Conservation (phyloP, 1,284 basidiomycete genomes). For the Ganoderma resinaceum region DNA sequence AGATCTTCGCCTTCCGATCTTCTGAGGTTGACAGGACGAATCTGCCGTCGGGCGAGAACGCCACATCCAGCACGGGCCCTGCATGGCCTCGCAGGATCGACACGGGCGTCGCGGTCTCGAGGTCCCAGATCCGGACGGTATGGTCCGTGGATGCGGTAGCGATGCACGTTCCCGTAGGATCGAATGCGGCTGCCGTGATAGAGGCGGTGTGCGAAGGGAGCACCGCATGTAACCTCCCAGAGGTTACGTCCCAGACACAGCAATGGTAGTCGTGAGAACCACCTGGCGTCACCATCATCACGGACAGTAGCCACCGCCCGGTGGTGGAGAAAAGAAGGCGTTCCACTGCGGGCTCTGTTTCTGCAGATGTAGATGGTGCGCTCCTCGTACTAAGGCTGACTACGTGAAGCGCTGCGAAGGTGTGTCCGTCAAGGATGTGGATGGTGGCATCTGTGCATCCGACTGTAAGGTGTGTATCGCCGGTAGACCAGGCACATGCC, state of each 20-base stretch:
- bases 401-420: not conserved
- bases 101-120: conserved; percentile 25
- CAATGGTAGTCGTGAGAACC: not conserved
- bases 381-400: not conserved
- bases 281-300: not conserved
- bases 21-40: conserved; percentile 22
- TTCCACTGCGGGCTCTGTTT: not conserved
- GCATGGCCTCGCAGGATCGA: conserved; percentile 27
- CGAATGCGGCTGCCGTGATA: conserved; percentile 23
- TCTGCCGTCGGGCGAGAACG: conserved; percentile 44
- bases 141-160: conserved; percentile 35
- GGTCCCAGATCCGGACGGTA: conserved; percentile 28
- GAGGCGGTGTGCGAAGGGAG: not conserved
- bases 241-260: not conserved
- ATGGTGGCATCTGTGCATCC: not conserved
- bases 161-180: conserved; percentile 23
- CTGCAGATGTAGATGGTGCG: not conserved
- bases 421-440: not conserved
- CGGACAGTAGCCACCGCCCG: conserved; percentile 3
- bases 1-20: conserved; percentile 24
- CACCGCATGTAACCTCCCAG: not conserved
- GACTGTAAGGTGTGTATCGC: not conserved
- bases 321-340: not conserved
- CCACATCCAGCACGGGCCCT: conserved; percentile 41
- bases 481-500: not conserved